phyloP scores from a whole-genome alignment of 108 stramenopile species.

The Fragilaria crotonensis region DNA sequence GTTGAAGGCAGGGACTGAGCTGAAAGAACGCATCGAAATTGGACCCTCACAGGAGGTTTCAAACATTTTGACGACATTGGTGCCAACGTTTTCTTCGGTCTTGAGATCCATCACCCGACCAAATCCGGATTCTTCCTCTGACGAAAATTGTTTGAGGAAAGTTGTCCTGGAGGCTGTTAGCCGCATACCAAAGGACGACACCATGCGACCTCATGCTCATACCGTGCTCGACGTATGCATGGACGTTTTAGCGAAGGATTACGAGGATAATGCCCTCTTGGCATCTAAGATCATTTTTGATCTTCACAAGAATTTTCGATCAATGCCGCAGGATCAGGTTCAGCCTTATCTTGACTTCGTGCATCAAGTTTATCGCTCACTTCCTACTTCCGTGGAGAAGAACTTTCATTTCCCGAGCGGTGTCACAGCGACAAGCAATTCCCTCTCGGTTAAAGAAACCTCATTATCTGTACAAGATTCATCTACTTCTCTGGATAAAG shows the following conservation, averaged over 20 bases:
- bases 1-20: constrained; percentile 32
- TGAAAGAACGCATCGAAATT: constrained; percentile 51
- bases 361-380: constrained; percentile 36
- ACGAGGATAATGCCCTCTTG: constrained; percentile 81
- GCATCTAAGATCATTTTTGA: constrained; percentile 80
- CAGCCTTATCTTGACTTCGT: constrained; percentile 80
- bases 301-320: constrained; percentile 71
- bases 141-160: constrained; percentile 54
- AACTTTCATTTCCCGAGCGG: constrained; percentile 36
- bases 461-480: not conserved
- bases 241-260: constrained; percentile 59
- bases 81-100: constrained; percentile 48
- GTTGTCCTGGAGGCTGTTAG: constrained; percentile 64
- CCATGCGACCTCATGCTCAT: constrained; percentile 74
- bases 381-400: constrained; percentile 46
- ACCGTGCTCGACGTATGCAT: constrained; percentile 58
- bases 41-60: constrained; percentile 48
- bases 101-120: constrained; percentile 27
- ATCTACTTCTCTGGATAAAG: not conserved
- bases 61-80: constrained; percentile 36
- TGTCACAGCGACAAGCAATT: not conserved
- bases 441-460: not conserved
- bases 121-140: constrained; percentile 17
- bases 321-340: constrained; percentile 61
- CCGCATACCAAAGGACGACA: constrained; percentile 73